Percentiles rank a stretch among this genome's conserved stretches.
Evolutionary conservation across 1,139 yeast species (phyloP).

Genomic region (Debaryomycetaceae sp.): DNA sequence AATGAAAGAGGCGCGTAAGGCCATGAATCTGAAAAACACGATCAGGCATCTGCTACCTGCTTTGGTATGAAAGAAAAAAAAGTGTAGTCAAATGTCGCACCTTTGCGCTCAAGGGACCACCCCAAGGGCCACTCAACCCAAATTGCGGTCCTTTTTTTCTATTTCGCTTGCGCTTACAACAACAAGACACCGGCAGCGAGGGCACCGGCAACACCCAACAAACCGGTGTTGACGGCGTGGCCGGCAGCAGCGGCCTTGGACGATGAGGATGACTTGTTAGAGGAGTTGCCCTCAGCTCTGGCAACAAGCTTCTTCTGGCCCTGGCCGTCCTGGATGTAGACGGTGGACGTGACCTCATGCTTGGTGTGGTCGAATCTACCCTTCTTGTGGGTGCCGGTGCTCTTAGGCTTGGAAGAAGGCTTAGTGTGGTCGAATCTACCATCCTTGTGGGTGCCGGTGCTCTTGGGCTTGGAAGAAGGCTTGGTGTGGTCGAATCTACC

Average conservation of each 20-base stretch:
- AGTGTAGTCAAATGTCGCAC: no score
- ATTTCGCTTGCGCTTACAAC: slow-evolving; percentile 3
- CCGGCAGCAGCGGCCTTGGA: slow-evolving; percentile 5
- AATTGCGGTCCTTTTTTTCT: no score
- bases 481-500: slow-evolving; percentile 33
- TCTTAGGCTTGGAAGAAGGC: slow-evolving; percentile 21
- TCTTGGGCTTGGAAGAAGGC: slow-evolving; percentile 16
- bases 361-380: slow-evolving; percentile 33
- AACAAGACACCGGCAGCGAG: slow-evolving; percentile 9
- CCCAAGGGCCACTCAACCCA: no score
- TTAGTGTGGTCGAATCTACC: slow-evolving; percentile 41
- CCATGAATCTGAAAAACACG: no score
- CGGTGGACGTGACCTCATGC: slow-evolving; percentile 16
- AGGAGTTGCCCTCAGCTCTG: slow-evolving; percentile 7
- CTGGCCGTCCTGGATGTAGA: slow-evolving; percentile 18
- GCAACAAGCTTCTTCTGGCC: slow-evolving; percentile 35
- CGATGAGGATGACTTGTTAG: slow-evolving; percentile 6
- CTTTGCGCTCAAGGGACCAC: no score
- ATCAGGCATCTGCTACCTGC: no score
- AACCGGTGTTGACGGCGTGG: slow-evolving; percentile 2
- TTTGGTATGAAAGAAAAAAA: no score
- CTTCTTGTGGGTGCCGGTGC: slow-evolving; percentile 40
- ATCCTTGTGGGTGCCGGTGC: slow-evolving; percentile 37
- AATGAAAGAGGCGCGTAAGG: no score
- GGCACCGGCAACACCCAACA: slow-evolving; percentile 9